phyloP scores from a whole-genome alignment of 2,329 filamentous ascomycete genomes.

The Dryadomyces sulphureus region DNA sequence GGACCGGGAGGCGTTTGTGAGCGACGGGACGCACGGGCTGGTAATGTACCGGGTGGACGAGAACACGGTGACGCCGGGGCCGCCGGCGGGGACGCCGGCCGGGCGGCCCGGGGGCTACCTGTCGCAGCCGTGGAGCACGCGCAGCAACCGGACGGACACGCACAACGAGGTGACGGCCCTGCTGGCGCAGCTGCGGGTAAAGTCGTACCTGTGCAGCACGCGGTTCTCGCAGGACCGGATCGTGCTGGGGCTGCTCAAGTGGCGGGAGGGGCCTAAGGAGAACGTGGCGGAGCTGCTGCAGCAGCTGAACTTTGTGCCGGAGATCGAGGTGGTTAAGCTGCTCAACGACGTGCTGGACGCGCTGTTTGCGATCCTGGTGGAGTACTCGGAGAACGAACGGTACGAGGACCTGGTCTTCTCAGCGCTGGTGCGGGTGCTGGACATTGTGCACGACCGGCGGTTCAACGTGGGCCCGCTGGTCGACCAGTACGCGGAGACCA shows the following conservation, averaged over 20 bases:
- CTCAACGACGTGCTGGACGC: slow-evolving; percentile 79
- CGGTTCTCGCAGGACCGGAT: slow-evolving; percentile 85
- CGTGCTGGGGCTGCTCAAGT: slow-evolving; percentile 69
- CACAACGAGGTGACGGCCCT: slow-evolving; percentile 65
- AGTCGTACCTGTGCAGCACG: slow-evolving; percentile 88
- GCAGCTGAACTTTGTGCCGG: slow-evolving; percentile 81
- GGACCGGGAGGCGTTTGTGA: slow-evolving; percentile 79
- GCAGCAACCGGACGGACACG: slow-evolving; percentile 47
- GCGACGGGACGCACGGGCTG: slow-evolving; percentile 68
- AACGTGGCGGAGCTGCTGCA: slow-evolving; percentile 62
- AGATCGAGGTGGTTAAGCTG: slow-evolving; percentile 95
- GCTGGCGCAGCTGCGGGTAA: slow-evolving; percentile 62
- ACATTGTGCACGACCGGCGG: slow-evolving; percentile 84
- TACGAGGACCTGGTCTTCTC: slow-evolving; percentile 89
- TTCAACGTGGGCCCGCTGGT: slow-evolving; percentile 87
- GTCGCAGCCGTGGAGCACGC: slow-evolving; percentile 66
- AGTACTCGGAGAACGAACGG: slow-evolving; percentile 80
- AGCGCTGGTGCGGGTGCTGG: slow-evolving; percentile 74
- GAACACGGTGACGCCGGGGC: slow-evolving; percentile 55
- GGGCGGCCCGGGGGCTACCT: slow-evolving; percentile 77
- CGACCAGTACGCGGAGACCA: slow-evolving; percentile 75
- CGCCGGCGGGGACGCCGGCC: slow-evolving; percentile 19
- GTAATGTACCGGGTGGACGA: slow-evolving; percentile 88
- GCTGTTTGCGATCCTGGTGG: slow-evolving; percentile 80
- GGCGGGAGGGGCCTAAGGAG: slow-evolving; percentile 61